phyloP scores from a whole-genome alignment of 2,329 filamentous ascomycete genomes.

The Sporothrix mexicana region DNA sequence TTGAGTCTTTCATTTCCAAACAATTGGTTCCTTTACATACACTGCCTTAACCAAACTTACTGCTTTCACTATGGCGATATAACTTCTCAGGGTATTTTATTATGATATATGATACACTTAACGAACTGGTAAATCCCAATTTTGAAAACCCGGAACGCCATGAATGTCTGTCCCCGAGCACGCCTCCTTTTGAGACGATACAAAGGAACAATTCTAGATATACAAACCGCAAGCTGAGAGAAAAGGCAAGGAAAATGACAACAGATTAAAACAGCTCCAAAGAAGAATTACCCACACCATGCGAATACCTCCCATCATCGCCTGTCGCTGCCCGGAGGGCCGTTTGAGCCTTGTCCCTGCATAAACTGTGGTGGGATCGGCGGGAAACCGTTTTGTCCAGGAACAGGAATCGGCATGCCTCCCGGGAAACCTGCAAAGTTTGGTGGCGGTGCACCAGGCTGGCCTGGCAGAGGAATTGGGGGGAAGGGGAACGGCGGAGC shows the following conservation, averaged over 20 bases:
- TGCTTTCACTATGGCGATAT: neutral
- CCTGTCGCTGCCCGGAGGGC: constrained; percentile 38
- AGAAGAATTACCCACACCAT: neutral
- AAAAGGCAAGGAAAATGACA: neutral
- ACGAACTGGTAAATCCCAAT: neutral
- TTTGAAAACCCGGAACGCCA: constrained; percentile 6
- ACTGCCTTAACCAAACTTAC: neutral
- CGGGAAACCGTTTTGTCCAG: constrained; percentile 46
- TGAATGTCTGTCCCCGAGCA: neutral
- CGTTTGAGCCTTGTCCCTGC: constrained; percentile 38
- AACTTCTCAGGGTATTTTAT: constrained; percentile 22
- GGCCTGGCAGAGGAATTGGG: constrained; percentile 22
- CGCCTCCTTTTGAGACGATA: constrained; percentile 1
- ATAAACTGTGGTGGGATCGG: constrained; percentile 46
- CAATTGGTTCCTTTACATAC: neutral
- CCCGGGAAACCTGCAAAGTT: constrained; percentile 46
- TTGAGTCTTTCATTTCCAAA: neutral
- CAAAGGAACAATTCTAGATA: constrained; percentile 12
- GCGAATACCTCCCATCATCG: constrained; percentile 41
- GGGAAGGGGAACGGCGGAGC: constrained; percentile 1
- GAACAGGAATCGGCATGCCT: constrained; percentile 49
- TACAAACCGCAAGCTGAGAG: constrained; percentile 7
- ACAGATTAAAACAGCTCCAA: neutral
- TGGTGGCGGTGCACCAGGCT: constrained; percentile 35
- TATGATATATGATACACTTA: constrained; percentile 3